Base-by-base conservation (phyloP, 1,139 yeast genomes). In the Scheffersomyces illinoinensis region DNA sequence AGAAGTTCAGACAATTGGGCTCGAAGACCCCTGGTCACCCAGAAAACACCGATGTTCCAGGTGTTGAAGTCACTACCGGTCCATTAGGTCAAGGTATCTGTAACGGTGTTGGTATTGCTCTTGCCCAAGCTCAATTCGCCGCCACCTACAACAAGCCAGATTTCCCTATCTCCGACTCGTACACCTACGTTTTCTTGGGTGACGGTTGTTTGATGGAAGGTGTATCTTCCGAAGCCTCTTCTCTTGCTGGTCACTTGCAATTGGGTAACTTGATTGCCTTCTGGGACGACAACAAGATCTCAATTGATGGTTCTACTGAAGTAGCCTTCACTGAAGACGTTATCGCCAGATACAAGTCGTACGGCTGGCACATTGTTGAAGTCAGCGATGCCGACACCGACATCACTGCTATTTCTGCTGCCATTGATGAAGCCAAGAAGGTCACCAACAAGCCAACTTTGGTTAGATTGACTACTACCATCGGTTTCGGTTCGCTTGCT, bases 121-220 rank as follows among this genome's bases (percentile, higher is more conserved):
- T 95, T 74, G 99, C 98, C 62, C 97, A 92, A 80, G 87, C 88
- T 66, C 96, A 93, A 78, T 81, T 92, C 64, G 97, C 96, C 67
- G 97, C 98, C 64, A 89, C 90, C 67, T 95, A 89, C 87, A 93
- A 95, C 89, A 91, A 90, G 84, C 96, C 97, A 67, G 90, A 85
- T 69, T 85, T 78, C 78, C 79, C 85, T 58, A 70, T 91, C 64
- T 84, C 92, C 61, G 91, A 92, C 81, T 86, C 87, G 76, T 86
- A 83, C 85, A 88, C 93, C 66, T 95, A 88, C 78, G 77, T 82
- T 66, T 89, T 96, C 83, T 81, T 92, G 64, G 99, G 99, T 81
- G 99, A 95, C 72, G 99, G 99, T 69, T 96, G 99, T 83, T 85
- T 95, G 85, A 91, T 90, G 95, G 99, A 95, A 84, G 99, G 99